Conservation (phyloP, 495 filamentous ascomycete genomes). For the Darksidea phi region DNA sequence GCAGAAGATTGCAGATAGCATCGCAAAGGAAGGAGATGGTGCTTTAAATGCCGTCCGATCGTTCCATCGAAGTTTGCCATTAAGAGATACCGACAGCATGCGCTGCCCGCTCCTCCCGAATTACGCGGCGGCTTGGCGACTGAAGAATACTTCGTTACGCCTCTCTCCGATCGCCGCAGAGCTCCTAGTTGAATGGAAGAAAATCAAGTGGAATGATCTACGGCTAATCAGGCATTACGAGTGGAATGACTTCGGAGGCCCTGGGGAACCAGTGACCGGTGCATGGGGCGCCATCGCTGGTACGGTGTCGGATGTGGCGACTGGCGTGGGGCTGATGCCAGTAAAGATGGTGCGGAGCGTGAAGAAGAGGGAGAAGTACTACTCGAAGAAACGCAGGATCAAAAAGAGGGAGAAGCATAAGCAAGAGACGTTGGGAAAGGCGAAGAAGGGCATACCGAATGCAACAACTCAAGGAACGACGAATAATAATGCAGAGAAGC, state of each 20-base stretch:
- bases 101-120: slow-evolving; percentile 66
- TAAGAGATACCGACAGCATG: slow-evolving; percentile 60
- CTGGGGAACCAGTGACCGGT: slow-evolving; percentile 71
- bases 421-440: slow-evolving; percentile 11
- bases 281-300: slow-evolving; percentile 56
- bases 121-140: slow-evolving; percentile 65
- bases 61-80: slow-evolving; percentile 65
- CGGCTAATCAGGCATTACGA: slow-evolving; percentile 64
- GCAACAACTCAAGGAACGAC: background rate
- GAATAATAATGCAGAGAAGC: slow-evolving; percentile 14
- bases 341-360: slow-evolving; percentile 55
- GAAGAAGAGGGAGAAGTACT: slow-evolving; percentile 50
- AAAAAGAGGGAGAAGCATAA: slow-evolving; percentile 22
- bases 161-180: slow-evolving; percentile 68
- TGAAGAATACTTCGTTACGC: slow-evolving; percentile 57
- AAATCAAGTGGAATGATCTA: slow-evolving; percentile 64
- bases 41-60: slow-evolving; percentile 67
- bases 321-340: slow-evolving; percentile 60
- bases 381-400: slow-evolving; percentile 46
- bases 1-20: slow-evolving; percentile 58
- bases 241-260: slow-evolving; percentile 79
- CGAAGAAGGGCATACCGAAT: slow-evolving; percentile 1
- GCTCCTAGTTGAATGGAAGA: slow-evolving; percentile 56
- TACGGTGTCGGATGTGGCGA: slow-evolving; percentile 53
- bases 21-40: slow-evolving; percentile 69